Evolutionary conservation across 129 eudicot genomes (phyloP).

Genomic region (Pseudognaphalium luteoalbum): DNA sequence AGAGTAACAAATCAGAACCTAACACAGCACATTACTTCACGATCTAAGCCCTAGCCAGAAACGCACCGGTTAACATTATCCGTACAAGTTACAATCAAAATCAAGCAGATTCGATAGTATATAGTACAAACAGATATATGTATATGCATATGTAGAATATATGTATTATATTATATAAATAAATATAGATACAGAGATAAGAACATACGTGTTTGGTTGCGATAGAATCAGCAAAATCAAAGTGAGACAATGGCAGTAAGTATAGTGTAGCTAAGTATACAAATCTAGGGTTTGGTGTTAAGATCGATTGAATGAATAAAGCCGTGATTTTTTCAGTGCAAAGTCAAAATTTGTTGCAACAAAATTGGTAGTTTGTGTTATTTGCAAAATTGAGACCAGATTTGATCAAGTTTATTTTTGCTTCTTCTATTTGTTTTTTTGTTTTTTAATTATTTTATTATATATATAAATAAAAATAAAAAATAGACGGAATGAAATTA

Average conservation of each 20-base stretch:
- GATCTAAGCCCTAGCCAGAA: constrained; percentile 25
- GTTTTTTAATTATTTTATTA: no score
- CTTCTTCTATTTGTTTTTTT: no score
- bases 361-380: not conserved
- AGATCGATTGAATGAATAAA: not conserved
- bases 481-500: not conserved
- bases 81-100: constrained; percentile 25
- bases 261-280: not conserved
- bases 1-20: constrained; percentile 21
- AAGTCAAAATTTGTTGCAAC: not conserved
- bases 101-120: constrained; percentile 27
- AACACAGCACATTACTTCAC: constrained; percentile 21
- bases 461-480: no score
- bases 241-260: not conserved
- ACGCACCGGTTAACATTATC: constrained; percentile 19
- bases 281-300: constrained; percentile 1
- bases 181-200: not conserved
- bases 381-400: not conserved
- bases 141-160: not conserved
- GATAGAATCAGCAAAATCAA: not conserved
- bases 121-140: not conserved
- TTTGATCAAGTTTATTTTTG: not conserved
- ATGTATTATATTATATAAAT: not conserved
- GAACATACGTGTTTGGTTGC: not conserved
- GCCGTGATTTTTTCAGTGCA: not conserved